Evolutionary conservation across 148 eudicot genomes (phyloP).

Genomic region (Simmondsia chinensis): DNA sequence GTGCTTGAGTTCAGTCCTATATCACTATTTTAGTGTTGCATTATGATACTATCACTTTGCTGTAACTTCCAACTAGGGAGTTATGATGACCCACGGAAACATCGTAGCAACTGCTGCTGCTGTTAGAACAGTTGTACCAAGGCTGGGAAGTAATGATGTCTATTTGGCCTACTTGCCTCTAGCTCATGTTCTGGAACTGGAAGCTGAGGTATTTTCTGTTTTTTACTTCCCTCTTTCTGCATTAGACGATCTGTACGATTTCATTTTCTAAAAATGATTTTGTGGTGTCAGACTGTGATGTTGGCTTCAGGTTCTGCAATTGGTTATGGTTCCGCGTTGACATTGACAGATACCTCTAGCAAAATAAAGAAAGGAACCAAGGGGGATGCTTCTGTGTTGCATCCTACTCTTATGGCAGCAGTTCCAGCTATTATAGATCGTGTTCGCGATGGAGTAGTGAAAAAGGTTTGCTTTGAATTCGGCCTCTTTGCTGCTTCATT

Average conservation of each 20-base stretch:
- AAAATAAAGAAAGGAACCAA: conserved; percentile 91
- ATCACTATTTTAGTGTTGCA: too few relatives aligned
- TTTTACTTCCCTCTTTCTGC: neutral
- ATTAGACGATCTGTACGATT: too few relatives aligned
- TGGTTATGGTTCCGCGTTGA: conserved; percentile 84
- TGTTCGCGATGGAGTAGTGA: conserved; percentile 86
- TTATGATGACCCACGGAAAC: conserved; percentile 94
- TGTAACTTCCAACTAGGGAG: conserved; percentile 44
- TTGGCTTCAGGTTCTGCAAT: conserved; percentile 58
- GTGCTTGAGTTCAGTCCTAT: too few relatives aligned
- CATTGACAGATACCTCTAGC: conserved; percentile 90
- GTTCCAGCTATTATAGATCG: conserved; percentile 97
- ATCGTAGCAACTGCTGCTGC: conserved; percentile 91
- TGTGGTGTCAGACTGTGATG: conserved; percentile 67
- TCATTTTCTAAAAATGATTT: too few relatives aligned
- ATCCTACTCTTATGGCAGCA: conserved; percentile 92
- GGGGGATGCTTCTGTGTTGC: conserved; percentile 73
- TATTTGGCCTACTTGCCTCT: conserved; percentile 87
- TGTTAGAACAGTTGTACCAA: conserved; percentile 72
- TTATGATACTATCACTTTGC: too few relatives aligned
- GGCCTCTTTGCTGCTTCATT: neutral
- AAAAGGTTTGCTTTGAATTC: conserved; percentile 42
- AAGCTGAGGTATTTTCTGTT: conserved; percentile 67
- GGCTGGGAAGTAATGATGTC: conserved; percentile 56
- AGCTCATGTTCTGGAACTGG: conserved; percentile 94